Conservation (phyloP, 768 basidiomycete species). For the Cystobasidium ongulense region DNA sequence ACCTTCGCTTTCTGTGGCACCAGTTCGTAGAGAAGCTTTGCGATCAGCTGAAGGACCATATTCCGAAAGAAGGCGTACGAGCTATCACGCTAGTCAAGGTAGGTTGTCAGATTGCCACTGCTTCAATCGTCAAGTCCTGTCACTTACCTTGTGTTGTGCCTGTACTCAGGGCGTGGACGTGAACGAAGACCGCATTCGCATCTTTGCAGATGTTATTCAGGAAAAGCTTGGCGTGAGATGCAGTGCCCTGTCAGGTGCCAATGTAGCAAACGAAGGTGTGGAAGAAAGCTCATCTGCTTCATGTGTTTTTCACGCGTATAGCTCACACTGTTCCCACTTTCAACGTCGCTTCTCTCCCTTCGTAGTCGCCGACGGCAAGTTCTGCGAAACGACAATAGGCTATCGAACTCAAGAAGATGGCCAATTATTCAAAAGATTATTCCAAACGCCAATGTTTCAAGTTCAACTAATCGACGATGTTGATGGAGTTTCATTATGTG, state of each 20-base stretch:
- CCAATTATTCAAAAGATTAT: conserved; percentile 44
- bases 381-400: conserved; percentile 51
- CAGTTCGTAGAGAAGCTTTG: conserved; percentile 48
- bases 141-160: background rate
- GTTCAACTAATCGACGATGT: conserved; percentile 50
- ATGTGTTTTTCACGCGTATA: background rate
- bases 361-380: conserved; percentile 47
- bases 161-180: conserved; percentile 49
- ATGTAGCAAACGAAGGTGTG: conserved; percentile 49
- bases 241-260: conserved; percentile 50
- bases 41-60: conserved; percentile 47
- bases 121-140: background rate
- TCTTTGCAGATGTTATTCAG: conserved; percentile 49
- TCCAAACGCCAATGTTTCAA: conserved; percentile 47
- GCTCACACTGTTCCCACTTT: background rate
- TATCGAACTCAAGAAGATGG: conserved; percentile 48
- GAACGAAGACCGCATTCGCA: conserved; percentile 46
- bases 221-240: conserved; percentile 46
- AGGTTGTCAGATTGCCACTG: background rate
- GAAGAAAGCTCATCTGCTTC: background rate
- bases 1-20: background rate
- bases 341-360: background rate
- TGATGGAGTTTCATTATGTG: conserved; percentile 49
- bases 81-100: conserved; percentile 50
- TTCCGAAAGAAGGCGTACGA: conserved; percentile 43